Evolutionary conservation across 805 yeast species (phyloP).

Genomic region (Cyberlindnera sargentensis): DNA sequence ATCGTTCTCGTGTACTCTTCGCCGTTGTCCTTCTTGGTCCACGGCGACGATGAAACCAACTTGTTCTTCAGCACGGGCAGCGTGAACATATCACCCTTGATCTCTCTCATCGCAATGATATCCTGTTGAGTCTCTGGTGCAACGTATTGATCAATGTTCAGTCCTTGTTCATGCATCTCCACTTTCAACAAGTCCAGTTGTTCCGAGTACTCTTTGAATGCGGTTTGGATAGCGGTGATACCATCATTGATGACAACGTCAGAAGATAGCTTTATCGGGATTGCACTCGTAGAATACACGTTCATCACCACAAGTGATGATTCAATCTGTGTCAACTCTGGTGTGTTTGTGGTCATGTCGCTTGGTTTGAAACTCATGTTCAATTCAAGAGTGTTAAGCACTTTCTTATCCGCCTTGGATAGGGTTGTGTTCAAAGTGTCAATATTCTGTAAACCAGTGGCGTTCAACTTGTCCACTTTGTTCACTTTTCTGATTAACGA

Average conservation of each 20-base stretch:
- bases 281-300: constrained; percentile 28
- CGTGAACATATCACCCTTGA: constrained; percentile 9
- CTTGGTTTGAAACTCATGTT: constrained; percentile 24
- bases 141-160: constrained; percentile 8
- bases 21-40: constrained; percentile 7
- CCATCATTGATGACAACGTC: constrained; percentile 22
- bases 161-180: constrained; percentile 5
- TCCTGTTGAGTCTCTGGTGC: constrained; percentile 11
- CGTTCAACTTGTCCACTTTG: constrained; percentile 26
- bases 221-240: constrained; percentile 18
- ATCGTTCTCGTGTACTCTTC: constrained; percentile 19
- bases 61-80: constrained; percentile 17
- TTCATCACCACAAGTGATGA: constrained; percentile 29
- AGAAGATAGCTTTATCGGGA: constrained; percentile 35
- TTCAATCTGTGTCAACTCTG: constrained; percentile 24
- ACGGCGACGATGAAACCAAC: constrained; percentile 24
- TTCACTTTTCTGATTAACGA: constrained; percentile 31
- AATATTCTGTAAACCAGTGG: constrained; percentile 30
- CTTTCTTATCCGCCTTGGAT: constrained; percentile 24
- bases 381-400: constrained; percentile 23
- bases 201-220: constrained; percentile 14
- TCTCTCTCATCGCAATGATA: constrained; percentile 16
- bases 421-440: constrained; percentile 21
- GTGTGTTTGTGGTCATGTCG: constrained; percentile 22
- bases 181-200: constrained; percentile 14